Percentiles rank a stretch among this genome's conserved stretches.
Conservation (phyloP, 257 asterid genomes). For the Solanum ahanhuiri region DNA sequence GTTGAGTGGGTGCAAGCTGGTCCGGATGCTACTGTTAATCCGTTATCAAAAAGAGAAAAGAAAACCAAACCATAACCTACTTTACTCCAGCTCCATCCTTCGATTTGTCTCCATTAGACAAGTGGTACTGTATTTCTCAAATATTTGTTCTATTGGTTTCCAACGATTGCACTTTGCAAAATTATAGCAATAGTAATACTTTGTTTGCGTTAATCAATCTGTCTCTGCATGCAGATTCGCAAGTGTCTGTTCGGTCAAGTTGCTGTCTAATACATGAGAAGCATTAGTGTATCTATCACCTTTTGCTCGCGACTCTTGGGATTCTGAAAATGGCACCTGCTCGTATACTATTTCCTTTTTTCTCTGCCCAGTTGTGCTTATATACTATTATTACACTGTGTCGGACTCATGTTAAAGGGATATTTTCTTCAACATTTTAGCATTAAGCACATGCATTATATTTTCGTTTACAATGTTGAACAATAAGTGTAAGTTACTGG, state of each 20-base stretch:
- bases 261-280: conserved; percentile 36
- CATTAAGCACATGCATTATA: not conserved
- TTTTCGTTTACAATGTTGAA: not conserved
- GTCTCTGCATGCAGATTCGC: conserved; percentile 51
- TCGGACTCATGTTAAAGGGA: conserved; percentile 1
- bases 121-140: not conserved
- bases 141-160: not conserved
- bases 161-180: not conserved
- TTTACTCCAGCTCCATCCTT: not conserved
- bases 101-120: not conserved
- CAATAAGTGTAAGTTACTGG: conserved; percentile 14
- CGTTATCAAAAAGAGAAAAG: not conserved
- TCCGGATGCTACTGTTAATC: not conserved
- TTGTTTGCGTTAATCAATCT: not conserved
- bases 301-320: not conserved
- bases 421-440: not conserved
- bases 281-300: not conserved
- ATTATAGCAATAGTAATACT: not conserved
- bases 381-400: not conserved
- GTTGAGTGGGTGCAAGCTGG: not conserved
- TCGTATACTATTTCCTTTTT: conserved; percentile 5
- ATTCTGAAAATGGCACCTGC: conserved; percentile 15
- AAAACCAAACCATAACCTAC: not conserved
- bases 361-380: conserved; percentile 1
- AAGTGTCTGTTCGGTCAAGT: conserved; percentile 46